Base-by-base conservation (phyloP, 1,284 basidiomycete genomes). In the Paramarasmius palmivorus region DNA sequence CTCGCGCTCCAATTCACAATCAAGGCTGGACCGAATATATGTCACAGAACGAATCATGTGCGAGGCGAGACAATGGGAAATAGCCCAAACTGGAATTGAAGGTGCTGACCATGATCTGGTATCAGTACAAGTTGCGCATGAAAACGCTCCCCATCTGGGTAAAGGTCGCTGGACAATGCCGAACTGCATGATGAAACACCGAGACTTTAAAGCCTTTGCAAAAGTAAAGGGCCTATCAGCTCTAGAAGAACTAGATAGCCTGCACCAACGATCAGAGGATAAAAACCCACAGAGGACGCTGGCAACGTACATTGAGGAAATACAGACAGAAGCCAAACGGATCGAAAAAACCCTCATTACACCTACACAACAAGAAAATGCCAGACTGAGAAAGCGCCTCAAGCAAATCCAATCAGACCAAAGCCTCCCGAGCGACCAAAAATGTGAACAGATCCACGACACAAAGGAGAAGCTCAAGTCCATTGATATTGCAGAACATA, bases 11-110 rank as follows among this genome's bases (percentile, higher is more conserved):
- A 65, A 15, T 0, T 40, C 54, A 14, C 57, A 61, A n/a, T 68
- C 70, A 0, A 36, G 71, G 0, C 54, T 73, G 0, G 70, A 74
- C 56, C 44, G 68, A 3, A 68, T 70, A 5, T 70, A 71, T 47
- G 42, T 49, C 5, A 50, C 53, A 1, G 6, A 53, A 12, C 10
- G 52, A 15, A 4, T 57, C 0, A 38, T 55, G 3, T 23, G 57
- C 1, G 40, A 37, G 0, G 56, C 58, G 0, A 1, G 51, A 9
- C 48, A 58, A 9, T 67, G 65, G 65, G 12, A 37, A n/a, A 61
- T 66, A 1, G 14, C n/a, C 22, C 32, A 20, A 15, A 26, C 45
- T n/a, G 57, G 42, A 0, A 37, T 58, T 15, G 25, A 42, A 17
- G 37, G 40, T n/a, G 50, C 59, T 12, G 65, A 70, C 56, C 64